These are phyloP conservation scores for Primulina eburnea DNA, from an alignment of 257 asterid species.

Conservation along the genomic window DNA sequence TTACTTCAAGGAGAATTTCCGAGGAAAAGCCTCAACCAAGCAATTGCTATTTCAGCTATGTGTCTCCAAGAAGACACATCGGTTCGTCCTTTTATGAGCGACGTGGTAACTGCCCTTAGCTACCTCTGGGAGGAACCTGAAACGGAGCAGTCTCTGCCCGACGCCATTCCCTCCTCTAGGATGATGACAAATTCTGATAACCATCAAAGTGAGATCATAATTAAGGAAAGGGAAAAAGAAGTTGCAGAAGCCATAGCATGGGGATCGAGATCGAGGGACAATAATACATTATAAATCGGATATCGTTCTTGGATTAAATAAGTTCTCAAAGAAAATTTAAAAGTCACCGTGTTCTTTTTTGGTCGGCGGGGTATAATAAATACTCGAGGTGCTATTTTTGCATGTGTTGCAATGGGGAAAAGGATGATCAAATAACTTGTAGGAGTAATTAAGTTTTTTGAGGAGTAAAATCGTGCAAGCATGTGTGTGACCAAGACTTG, in stretches of 20 bases:
- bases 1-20: constrained; percentile 53
- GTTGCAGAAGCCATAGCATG: constrained; percentile 91
- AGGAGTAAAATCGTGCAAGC: too few species aligned
- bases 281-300: background rate
- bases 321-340: too few species aligned
- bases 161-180: constrained; percentile 23
- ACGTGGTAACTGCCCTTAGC: constrained; percentile 87
- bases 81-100: constrained; percentile 68
- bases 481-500: too few species aligned
- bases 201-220: constrained; percentile 18
- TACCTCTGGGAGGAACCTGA: constrained; percentile 49
- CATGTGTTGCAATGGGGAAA: background rate
- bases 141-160: constrained; percentile 13
- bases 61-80: constrained; percentile 70
- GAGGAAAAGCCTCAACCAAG: constrained; percentile 65
- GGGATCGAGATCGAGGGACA: constrained; percentile 65
- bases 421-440: too few species aligned
- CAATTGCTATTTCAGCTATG: constrained; percentile 78
- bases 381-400: background rate
- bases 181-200: background rate
- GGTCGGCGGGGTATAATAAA: too few species aligned
- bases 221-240: constrained; percentile 55
- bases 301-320: too few species aligned
- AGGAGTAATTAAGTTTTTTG: too few species aligned
- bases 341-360: too few species aligned